These are phyloP conservation scores for Ceratobasidium sp. DNA, from an alignment of 1,284 basidiomycete genomes.

Conservation along the genomic window DNA sequence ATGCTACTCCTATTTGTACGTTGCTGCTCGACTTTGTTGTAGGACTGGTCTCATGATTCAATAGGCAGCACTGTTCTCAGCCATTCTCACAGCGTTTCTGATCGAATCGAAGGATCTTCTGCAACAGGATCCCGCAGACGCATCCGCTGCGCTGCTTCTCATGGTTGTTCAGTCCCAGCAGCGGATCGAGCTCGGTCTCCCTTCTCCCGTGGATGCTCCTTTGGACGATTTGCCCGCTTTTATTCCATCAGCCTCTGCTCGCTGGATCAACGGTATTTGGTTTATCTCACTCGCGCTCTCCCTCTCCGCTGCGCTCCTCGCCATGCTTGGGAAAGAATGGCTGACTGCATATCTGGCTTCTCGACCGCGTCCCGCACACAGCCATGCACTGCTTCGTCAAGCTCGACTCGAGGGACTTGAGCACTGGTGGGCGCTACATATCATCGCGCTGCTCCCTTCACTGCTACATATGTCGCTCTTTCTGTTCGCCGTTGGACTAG, in stretches of 20 bases:
- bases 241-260: too few relatives aligned
- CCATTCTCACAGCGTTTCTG: conserved; percentile 31
- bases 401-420: conserved; percentile 16
- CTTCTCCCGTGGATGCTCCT: background rate
- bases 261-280: too few relatives aligned
- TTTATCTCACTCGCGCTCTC: conserved; percentile 32
- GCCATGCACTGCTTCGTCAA: conserved; percentile 11
- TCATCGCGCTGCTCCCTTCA: conserved; percentile 25
- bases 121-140: conserved; percentile 9
- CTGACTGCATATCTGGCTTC: conserved; percentile 6
- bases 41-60: background rate
- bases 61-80: conserved; percentile 37
- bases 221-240: too few relatives aligned
- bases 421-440: conserved; percentile 18
- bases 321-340: conserved; percentile 41
- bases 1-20: conserved; percentile 26
- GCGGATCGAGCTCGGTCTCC: background rate
- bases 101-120: conserved; percentile 22
- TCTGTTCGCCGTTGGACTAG: conserved; percentile 28
- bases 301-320: conserved; percentile 2
- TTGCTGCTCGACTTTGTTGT: background rate
- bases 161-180: conserved; percentile 1
- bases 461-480: conserved; percentile 15
- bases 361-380: conserved; percentile 13
- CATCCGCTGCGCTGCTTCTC: background rate